Evolutionary conservation across 1,284 basidiomycete genomes (phyloP).

Genomic region (Papiliotrema flavescens): DNA sequence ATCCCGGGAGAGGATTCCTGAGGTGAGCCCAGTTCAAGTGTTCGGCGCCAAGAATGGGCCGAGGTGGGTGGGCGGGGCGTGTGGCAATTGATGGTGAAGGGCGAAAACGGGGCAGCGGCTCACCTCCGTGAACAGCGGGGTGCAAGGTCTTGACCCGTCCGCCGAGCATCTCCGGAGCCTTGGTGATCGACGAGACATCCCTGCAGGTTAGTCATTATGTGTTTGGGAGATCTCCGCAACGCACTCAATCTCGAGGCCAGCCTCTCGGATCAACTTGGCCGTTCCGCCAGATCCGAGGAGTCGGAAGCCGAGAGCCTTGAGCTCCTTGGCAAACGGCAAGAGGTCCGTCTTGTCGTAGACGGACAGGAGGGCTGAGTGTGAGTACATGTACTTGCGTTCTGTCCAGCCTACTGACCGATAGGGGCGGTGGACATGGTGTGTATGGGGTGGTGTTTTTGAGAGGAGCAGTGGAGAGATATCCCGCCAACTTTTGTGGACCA

Average conservation of each 20-base stretch:
- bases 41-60: no score
- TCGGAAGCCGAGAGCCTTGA: conserved; percentile 75
- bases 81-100: no score
- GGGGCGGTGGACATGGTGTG: background rate
- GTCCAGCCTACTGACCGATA: background rate
- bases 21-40: background rate
- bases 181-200: conserved; percentile 97
- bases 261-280: conserved; percentile 93
- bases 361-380: conserved; percentile 70
- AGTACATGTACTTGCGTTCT: background rate
- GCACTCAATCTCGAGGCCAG: conserved; percentile 84
- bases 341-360: conserved; percentile 97
- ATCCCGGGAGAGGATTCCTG: conserved; percentile 83
- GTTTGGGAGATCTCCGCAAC: conserved; percentile 38
- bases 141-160: conserved; percentile 99
- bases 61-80: no score
- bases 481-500: no score
- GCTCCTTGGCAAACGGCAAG: conserved; percentile 79
- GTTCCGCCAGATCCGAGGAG: conserved; percentile 95
- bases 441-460: no score
- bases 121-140: conserved; percentile 95
- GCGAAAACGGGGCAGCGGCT: background rate
- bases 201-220: conserved; percentile 51
- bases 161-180: conserved; percentile 99
- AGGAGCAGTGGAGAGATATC: no score